Evolutionary conservation across 2,329 filamentous ascomycete species (phyloP).

Genomic region (Huntiella savannae): DNA sequence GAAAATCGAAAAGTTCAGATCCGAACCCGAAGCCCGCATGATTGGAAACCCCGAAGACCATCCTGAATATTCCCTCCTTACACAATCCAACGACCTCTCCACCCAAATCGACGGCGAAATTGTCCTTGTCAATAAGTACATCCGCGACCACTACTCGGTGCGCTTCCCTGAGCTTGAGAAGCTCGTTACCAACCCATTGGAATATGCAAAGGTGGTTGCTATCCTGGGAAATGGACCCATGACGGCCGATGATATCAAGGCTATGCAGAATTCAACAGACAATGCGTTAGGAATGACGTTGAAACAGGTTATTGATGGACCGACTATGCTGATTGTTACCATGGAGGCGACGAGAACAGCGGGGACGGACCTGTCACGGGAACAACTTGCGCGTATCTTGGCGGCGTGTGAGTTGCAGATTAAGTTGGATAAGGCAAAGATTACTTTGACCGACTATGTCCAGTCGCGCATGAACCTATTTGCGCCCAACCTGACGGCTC

Average conservation of each 20-base stretch:
- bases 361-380: constrained; percentile 55
- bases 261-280: constrained; percentile 53
- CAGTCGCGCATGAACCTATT: constrained; percentile 94
- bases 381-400: constrained; percentile 55
- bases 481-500: constrained; percentile 75
- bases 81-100: constrained; percentile 73
- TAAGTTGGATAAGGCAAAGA: constrained; percentile 73
- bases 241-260: constrained; percentile 61
- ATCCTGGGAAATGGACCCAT: constrained; percentile 86
- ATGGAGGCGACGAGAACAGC: constrained; percentile 84
- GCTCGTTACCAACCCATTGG: constrained; percentile 75
- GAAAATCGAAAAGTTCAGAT: constrained; percentile 67
- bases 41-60: constrained; percentile 81
- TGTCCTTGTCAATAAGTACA: constrained; percentile 84
- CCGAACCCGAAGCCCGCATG: constrained; percentile 43
- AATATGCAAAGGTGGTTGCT: constrained; percentile 87
- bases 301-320: constrained; percentile 66
- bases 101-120: constrained; percentile 89
- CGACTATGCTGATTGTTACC: constrained; percentile 85
- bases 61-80: constrained; percentile 74
- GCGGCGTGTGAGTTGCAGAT: constrained; percentile 75
- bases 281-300: constrained; percentile 62
- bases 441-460: constrained; percentile 75
- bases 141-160: constrained; percentile 85
- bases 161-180: constrained; percentile 85